Percentiles rank a stretch among this genome's conserved stretches.
phyloP scores from a whole-genome alignment of 2,329 filamentous ascomycete genomes.

The Aspergillus uvarum region DNA sequence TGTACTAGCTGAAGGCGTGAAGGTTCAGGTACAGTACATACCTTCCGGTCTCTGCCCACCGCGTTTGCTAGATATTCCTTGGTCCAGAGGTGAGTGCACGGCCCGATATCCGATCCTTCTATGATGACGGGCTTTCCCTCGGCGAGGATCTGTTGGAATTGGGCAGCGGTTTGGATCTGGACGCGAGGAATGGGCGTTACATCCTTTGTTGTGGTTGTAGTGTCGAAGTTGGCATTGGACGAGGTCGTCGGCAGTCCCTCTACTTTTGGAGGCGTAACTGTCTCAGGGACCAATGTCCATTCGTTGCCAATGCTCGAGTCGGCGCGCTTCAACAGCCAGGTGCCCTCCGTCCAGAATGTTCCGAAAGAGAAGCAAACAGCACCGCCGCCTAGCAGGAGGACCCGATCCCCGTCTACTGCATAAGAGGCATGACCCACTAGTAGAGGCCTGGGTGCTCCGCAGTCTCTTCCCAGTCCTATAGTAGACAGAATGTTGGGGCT shows the following conservation, averaged over 20 bases:
- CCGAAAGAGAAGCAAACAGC: conserved; percentile 91
- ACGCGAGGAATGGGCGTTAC: conserved; percentile 51
- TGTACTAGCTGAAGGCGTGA: too few species aligned
- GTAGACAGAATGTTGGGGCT: conserved; percentile 27
- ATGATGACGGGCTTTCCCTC: conserved; percentile 65
- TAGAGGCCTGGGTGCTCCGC: conserved; percentile 58
- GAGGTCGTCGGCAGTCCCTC: not conserved
- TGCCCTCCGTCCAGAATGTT: conserved; percentile 73
- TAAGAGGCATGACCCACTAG: conserved; percentile 67
- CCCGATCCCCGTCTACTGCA: conserved; percentile 46
- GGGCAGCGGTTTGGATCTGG: conserved; percentile 51
- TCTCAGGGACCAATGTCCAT: conserved; percentile 34
- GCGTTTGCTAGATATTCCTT: conserved; percentile 64
- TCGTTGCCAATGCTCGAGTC: conserved; percentile 26
- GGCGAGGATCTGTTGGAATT: conserved; percentile 62
- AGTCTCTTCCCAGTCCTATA: conserved; percentile 27
- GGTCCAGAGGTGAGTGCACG: conserved; percentile 67
- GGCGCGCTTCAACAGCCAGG: conserved; percentile 48
- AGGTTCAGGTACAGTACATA: conserved; percentile 33
- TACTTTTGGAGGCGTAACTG: conserved; percentile 14
- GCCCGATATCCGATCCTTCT: conserved; percentile 63
- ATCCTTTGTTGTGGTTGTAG: conserved; percentile 2
- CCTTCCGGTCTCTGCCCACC: conserved; percentile 62
- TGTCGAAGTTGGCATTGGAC: conserved; percentile 16
- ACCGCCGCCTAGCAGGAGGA: conserved; percentile 73